These are phyloP conservation scores for Pleurotus djamor DNA, from an alignment of 768 basidiomycete genomes.

Conservation along the genomic window DNA sequence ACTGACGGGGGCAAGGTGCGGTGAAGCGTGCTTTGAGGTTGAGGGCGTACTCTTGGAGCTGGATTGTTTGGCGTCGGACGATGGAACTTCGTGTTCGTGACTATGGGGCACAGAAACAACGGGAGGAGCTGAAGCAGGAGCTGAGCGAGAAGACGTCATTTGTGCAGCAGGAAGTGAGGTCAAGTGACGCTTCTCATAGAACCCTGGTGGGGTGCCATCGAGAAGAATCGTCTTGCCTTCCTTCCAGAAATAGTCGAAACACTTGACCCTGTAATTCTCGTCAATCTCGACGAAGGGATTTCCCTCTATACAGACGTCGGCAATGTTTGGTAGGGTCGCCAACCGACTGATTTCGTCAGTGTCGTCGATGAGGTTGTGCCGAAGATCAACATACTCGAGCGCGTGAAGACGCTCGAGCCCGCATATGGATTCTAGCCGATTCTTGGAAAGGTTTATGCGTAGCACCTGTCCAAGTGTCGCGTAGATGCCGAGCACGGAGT, in stretches of 20 bases:
- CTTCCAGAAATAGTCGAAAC: slow-evolving; percentile 82
- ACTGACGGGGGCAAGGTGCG: slow-evolving; percentile 34
- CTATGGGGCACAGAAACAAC: slow-evolving; percentile 53
- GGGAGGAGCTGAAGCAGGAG: slow-evolving; percentile 57
- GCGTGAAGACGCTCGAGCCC: slow-evolving; percentile 88
- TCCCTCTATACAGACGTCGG: slow-evolving; percentile 80
- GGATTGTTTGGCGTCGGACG: slow-evolving; percentile 9
- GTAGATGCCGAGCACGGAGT: slow-evolving; percentile 89
- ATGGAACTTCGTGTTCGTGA: slow-evolving; percentile 11
- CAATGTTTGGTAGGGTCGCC: slow-evolving; percentile 73
- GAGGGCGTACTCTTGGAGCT: slow-evolving; percentile 16
- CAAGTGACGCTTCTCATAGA: slow-evolving; percentile 68
- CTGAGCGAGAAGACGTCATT: slow-evolving; percentile 45
- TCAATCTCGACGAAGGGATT: slow-evolving; percentile 80
- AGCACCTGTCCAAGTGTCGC: slow-evolving; percentile 75
- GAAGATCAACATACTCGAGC: slow-evolving; percentile 83
- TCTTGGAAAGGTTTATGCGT: slow-evolving; percentile 76
- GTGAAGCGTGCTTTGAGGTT: slow-evolving; percentile 40
- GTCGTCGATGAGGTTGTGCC: slow-evolving; percentile 78
- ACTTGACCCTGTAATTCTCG: slow-evolving; percentile 70
- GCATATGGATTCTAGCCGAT: slow-evolving; percentile 92
- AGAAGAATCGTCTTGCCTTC: slow-evolving; percentile 80
- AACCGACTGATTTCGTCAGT: slow-evolving; percentile 83
- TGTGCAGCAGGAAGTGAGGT: slow-evolving; percentile 47
- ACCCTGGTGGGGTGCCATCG: slow-evolving; percentile 70